Conservation (phyloP, 1,284 basidiomycete species). For the Ustilago shanxiensis region DNA sequence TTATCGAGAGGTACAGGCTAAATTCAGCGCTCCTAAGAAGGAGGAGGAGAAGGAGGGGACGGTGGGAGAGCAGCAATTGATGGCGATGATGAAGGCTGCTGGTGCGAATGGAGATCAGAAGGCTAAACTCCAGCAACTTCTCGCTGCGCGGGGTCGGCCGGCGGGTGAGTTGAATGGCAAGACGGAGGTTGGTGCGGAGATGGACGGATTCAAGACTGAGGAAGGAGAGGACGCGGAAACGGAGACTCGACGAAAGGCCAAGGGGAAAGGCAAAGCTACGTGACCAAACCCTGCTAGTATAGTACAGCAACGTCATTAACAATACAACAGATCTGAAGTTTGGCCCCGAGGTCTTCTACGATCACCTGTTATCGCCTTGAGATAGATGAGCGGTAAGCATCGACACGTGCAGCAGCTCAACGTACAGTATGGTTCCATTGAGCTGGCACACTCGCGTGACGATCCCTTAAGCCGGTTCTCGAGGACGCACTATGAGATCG, state of each 20-base stretch:
- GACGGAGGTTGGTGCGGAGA: neutral
- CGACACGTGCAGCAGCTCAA: too few relatives aligned
- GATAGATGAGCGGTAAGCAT: too few relatives aligned
- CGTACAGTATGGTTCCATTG: too few relatives aligned
- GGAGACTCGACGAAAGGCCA: conserved; percentile 18
- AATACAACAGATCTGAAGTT: too few relatives aligned
- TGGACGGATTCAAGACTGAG: neutral
- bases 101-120: neutral
- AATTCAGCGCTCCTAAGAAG: conserved; percentile 73
- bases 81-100: conserved; percentile 17
- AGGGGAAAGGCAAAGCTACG: conserved; percentile 34
- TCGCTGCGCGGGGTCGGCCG: neutral
- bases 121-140: conserved; percentile 13
- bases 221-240: conserved; percentile 12
- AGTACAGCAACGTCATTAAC: too few relatives aligned
- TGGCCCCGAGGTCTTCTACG: too few relatives aligned
- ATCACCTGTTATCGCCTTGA: too few relatives aligned
- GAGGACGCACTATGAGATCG: too few relatives aligned
- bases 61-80: conserved; percentile 15
- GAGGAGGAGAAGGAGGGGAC: conserved; percentile 11
- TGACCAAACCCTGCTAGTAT: neutral
- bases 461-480: too few relatives aligned
- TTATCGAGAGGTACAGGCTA: conserved; percentile 81
- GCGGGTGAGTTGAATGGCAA: neutral
- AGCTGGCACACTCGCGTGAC: too few relatives aligned